phyloP scores from a whole-genome alignment of 1,284 basidiomycete species.

The Takashimella tepidaria region DNA sequence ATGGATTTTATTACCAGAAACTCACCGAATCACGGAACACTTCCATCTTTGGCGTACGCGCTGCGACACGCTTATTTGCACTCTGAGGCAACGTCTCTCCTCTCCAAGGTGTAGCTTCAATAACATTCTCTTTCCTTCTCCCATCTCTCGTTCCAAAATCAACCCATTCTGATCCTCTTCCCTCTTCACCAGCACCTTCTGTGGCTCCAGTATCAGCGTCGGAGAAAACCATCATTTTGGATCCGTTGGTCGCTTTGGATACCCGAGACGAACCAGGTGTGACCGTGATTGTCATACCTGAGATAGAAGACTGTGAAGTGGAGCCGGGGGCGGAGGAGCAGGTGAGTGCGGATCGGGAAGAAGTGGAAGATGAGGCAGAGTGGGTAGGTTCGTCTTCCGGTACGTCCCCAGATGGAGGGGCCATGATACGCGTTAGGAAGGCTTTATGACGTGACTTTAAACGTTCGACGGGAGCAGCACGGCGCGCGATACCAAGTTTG shows the following conservation, averaged over 20 bases:
- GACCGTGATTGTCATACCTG: slow-evolving; percentile 15
- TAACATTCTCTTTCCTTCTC: slow-evolving; percentile 51
- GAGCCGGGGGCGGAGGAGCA: slow-evolving; percentile 14
- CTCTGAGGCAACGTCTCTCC: slow-evolving; percentile 50
- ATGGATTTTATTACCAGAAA: slow-evolving; percentile 1
- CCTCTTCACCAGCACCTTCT: slow-evolving; percentile 17
- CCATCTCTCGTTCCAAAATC: slow-evolving; percentile 51
- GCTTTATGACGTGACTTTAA: slow-evolving; percentile 78
- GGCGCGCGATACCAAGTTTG: slow-evolving; percentile 73
- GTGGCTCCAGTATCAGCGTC: slow-evolving; percentile 25
- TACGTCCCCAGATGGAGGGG: slow-evolving; percentile 38
- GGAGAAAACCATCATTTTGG: slow-evolving; percentile 49
- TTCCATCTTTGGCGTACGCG: slow-evolving; percentile 51
- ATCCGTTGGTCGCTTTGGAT: slow-evolving; percentile 37
- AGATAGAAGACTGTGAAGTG: slow-evolving; percentile 18
- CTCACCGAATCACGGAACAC: slow-evolving; percentile 52
- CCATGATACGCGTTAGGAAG: slow-evolving; percentile 67
- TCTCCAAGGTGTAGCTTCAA: slow-evolving; percentile 50
- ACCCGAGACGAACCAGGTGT: slow-evolving; percentile 10
- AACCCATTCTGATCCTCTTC: slow-evolving; percentile 44
- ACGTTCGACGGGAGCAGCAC: slow-evolving; percentile 74
- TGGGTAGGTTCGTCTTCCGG: slow-evolving; percentile 34
- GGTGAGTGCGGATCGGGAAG: slow-evolving; percentile 28
- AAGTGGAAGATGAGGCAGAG: slow-evolving; percentile 9
- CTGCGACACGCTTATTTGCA: slow-evolving; percentile 29